phyloP scores from a whole-genome alignment of 208 protist genomes.

The Trypanosoma platydactyli region DNA sequence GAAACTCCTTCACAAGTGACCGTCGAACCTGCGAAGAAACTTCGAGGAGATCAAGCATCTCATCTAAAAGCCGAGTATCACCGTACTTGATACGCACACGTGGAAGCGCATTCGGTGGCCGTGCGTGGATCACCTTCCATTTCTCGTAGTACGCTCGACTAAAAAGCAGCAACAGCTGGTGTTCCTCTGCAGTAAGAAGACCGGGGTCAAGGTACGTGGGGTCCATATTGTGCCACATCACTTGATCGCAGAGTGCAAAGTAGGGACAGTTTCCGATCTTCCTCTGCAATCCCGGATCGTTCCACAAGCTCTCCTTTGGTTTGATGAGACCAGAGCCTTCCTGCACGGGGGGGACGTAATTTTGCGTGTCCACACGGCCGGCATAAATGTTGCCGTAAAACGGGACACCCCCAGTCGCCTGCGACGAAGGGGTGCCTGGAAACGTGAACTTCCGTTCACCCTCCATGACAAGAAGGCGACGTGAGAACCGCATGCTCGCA shows the following conservation, averaged over 20 bases:
- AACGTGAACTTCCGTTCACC: conserved; percentile 67
- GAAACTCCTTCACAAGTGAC: conserved; percentile 75
- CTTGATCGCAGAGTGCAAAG: conserved; percentile 88
- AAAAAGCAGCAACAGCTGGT: conserved; percentile 83
- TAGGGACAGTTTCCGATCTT: conserved; percentile 79
- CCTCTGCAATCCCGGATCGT: conserved; percentile 50
- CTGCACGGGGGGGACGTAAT: conserved; percentile 65
- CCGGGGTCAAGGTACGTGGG: conserved; percentile 81
- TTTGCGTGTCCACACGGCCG: conserved; percentile 76
- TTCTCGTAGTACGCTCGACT: conserved; percentile 89
- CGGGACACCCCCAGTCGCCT: conserved; percentile 63
- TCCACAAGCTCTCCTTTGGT: conserved; percentile 60
- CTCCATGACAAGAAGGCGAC: conserved; percentile 46
- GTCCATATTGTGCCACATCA: conserved; percentile 90
- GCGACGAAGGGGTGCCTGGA: conserved; percentile 51
- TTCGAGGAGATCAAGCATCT: conserved; percentile 65
- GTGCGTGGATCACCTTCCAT: conserved; percentile 61
- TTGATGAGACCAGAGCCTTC: conserved; percentile 48
- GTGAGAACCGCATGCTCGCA: conserved; percentile 17
- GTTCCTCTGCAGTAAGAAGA: conserved; percentile 77
- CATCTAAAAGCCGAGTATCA: conserved; percentile 47
- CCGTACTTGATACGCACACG: conserved; percentile 75
- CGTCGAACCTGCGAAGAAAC: conserved; percentile 35
- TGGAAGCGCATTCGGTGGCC: conserved; percentile 49
- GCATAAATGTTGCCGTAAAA: conserved; percentile 89